Base-by-base conservation (phyloP, 2,329 filamentous ascomycete genomes). In the Purpureocillium lavendulum region DNA sequence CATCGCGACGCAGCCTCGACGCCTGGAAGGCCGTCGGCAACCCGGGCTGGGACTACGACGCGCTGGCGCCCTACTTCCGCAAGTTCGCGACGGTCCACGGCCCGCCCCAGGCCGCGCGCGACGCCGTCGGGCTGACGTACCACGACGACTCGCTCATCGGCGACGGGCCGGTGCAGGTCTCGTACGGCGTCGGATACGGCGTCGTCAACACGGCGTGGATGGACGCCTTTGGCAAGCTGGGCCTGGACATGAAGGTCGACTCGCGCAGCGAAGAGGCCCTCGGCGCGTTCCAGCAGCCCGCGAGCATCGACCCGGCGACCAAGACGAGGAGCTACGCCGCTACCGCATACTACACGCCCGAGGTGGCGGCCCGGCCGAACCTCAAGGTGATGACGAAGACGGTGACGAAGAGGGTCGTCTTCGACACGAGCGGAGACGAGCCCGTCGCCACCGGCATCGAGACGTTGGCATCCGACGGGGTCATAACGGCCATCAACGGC, bases 151-250 rank as follows among this genome's bases (percentile, higher is more conserved):
- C 45, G 10, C 31, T 56, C 1, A 46, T 47, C 5, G 55, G 55
- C 12, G 49, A 59, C 28, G 63, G 64, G 1, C 64, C 63, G 2
- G 28, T 67, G 7, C 55, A 62, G 4, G 49, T 64, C 16, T 63
- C 59, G 3, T 63, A 56, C 40, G 53, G 56, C 33, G 58, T 61
- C 31, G 55, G 54, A 1, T 61, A 60, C 36, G 43, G 48, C 10
- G 32, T 47, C 7, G 49, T 50, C 34, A 60, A 64, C 40, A 47
- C 55, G 26, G 58, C 58, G 1, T 67, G 64, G 64, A 50, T 60
- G 30, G 45, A 60, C 34, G 55, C 58, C 1, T 66, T 66, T 40
- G 48, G 48, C 8, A 50, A 47, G 4, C 49, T 64, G 9, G 59
- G 59, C 3, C 43, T 62, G 5, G 41, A 54, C n/a, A 48, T 57